These are phyloP conservation scores for Corylus heterophylla DNA, from an alignment of 306 rosid genomes.

Conservation along the genomic window DNA sequence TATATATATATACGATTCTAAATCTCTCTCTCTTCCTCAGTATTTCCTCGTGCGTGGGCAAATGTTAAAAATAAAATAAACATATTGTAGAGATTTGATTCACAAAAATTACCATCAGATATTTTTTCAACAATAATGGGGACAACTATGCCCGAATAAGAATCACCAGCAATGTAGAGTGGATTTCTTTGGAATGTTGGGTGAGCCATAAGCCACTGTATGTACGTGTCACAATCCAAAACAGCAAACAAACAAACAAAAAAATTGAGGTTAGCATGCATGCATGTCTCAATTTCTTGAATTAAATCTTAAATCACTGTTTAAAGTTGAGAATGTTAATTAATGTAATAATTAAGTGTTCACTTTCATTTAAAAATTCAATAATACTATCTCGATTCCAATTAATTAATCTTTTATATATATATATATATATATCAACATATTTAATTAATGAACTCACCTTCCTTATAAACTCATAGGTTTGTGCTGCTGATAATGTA, in stretches of 20 bases:
- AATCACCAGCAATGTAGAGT: constrained; percentile 53
- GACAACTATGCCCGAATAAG: constrained; percentile 42
- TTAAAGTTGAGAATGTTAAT: neutral
- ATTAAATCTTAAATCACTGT: neutral
- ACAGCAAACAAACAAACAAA: neutral
- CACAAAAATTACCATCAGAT: constrained; percentile 39
- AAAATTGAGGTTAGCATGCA: neutral
- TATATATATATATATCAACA: too few species aligned
- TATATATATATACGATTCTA: too few species aligned
- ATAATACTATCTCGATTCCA: neutral
- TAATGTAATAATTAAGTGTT: neutral
- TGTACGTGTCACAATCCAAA: neutral
- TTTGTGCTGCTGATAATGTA: constrained; percentile 21
- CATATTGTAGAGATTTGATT: neutral
- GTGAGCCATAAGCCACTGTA: constrained; percentile 59
- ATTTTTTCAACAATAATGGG: constrained; percentile 37
- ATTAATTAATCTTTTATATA: neutral
- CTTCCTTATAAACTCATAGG: constrained; percentile 41
- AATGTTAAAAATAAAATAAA: neutral
- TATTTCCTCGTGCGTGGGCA: neutral
- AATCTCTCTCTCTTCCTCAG: neutral
- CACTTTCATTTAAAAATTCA: neutral
- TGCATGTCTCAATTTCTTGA: neutral
- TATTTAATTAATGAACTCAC: neutral
- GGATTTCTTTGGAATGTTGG: constrained; percentile 45